phyloP scores from a whole-genome alignment of 2,329 filamentous ascomycete species.

The Cladorrhinum sp. region DNA sequence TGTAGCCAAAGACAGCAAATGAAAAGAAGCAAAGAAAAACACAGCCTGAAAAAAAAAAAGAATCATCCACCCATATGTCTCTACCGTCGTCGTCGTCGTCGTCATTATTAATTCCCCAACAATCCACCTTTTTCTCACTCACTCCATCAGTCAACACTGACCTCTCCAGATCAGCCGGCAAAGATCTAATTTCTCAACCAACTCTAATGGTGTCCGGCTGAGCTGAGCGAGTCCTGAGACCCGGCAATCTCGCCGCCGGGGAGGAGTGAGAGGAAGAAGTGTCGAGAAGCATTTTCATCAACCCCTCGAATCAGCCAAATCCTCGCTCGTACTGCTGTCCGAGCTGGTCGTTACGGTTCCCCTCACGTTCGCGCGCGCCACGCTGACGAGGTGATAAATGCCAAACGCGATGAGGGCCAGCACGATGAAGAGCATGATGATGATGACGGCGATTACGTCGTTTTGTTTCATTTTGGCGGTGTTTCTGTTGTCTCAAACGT shows the following conservation, averaged over 20 bases:
- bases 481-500: neutral
- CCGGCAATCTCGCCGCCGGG: too few relatives aligned
- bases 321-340: conserved; percentile 26
- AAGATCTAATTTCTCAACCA: too few relatives aligned
- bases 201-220: too few relatives aligned
- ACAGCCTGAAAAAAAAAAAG: neutral
- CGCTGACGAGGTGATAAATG: conserved; percentile 59
- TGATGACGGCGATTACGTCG: conserved; percentile 66
- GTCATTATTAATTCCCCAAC: too few relatives aligned
- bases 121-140: neutral
- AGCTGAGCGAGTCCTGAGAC: too few relatives aligned
- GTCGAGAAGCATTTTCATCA: too few relatives aligned
- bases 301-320: conserved; percentile 8
- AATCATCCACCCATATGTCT: neutral
- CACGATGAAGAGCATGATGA: conserved; percentile 63
- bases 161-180: too few relatives aligned
- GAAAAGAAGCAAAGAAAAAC: neutral
- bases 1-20: neutral
- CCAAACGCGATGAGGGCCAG: conserved; percentile 60
- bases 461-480: conserved; percentile 57
- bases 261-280: too few relatives aligned
- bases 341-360: conserved; percentile 36
- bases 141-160: neutral
- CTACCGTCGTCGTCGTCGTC: neutral
- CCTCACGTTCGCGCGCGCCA: conserved; percentile 43